Evolutionary conservation across 495 filamentous ascomycete species (phyloP).

Genomic region (Penicillium herquei): DNA sequence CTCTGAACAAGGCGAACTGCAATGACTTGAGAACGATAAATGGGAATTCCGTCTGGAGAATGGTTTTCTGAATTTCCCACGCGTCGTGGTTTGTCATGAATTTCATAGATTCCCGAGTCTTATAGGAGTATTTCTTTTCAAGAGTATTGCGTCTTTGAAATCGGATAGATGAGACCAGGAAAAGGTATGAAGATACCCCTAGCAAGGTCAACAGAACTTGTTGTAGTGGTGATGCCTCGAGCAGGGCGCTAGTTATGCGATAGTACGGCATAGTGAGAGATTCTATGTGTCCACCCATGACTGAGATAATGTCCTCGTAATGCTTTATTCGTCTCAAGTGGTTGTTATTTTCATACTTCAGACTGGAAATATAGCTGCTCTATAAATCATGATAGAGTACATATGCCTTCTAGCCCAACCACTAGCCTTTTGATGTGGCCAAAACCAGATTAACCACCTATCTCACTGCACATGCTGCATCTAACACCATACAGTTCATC

Average conservation of each 20-base stretch:
- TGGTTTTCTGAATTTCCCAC: conserved; percentile 49
- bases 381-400: too few relatives aligned
- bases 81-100: conserved; percentile 60
- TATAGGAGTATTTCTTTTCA: conserved; percentile 43
- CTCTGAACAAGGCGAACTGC: conserved; percentile 63
- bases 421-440: too few relatives aligned
- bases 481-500: too few relatives aligned
- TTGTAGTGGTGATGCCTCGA: conserved; percentile 2
- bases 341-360: too few relatives aligned
- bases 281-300: neutral
- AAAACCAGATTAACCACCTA: too few relatives aligned
- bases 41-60: conserved; percentile 54
- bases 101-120: conserved; percentile 47
- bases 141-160: conserved; percentile 45
- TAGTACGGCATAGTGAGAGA: neutral
- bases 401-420: too few relatives aligned
- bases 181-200: conserved; percentile 19
- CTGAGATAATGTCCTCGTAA: neutral
- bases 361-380: too few relatives aligned
- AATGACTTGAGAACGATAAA: conserved; percentile 51
- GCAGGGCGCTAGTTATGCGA: neutral
- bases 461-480: too few relatives aligned
- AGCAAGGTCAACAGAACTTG: conserved; percentile 7
- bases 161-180: conserved; percentile 36
- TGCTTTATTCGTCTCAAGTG: too few relatives aligned